Base-by-base conservation (phyloP, 1,139 yeast genomes). In the Nakaseomyces bracarensis region DNA sequence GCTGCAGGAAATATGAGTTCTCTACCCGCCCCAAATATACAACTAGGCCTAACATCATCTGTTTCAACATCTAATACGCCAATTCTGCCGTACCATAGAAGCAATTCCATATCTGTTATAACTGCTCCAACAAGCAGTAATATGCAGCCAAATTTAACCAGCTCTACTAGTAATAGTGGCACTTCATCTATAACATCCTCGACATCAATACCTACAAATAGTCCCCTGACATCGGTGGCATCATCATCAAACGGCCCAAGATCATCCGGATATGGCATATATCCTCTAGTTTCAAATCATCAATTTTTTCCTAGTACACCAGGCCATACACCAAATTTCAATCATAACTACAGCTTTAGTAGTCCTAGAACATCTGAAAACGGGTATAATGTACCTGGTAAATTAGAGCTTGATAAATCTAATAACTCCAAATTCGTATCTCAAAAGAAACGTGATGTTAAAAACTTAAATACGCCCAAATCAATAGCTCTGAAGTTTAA, bases 401-500 rank as follows among this genome's bases (percentile, higher is more conserved):
- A 16, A 8, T n/a, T 18, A 16, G 34, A 30, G 5, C 10, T 18
- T 30, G 34, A 30, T 30, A 30, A 30, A 18, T 30, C 22, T 30
- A 19, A 16, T 13, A 18, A 11, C 13, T 4, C 4, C 7, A 16
- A 30, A 8, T 30, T 30, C 14, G 13, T 7, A 11, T 1, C 34
- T 19, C 20, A 30, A 10, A 30, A 30, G 34, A 30, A 30, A 16
- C 26, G 36, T 4, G 36, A 33, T 13, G n/a, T 20, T 8, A 33
- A 33, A 18, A 33, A 21, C 18, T 21, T 20, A 4, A 21, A 20
- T 13, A 33, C 36, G 3, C 36, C 36, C 19, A 43, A 45, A 31
- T 36, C 42, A 20, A 40, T 45, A 10, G 51, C 51, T 1, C n/a
- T 43, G 28, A 36, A 44, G 30, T 42, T 46, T 33, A 48, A 46